These are phyloP conservation scores for Claviceps arundinis DNA, from an alignment of 2,329 filamentous ascomycete species.

Conservation along the genomic window DNA sequence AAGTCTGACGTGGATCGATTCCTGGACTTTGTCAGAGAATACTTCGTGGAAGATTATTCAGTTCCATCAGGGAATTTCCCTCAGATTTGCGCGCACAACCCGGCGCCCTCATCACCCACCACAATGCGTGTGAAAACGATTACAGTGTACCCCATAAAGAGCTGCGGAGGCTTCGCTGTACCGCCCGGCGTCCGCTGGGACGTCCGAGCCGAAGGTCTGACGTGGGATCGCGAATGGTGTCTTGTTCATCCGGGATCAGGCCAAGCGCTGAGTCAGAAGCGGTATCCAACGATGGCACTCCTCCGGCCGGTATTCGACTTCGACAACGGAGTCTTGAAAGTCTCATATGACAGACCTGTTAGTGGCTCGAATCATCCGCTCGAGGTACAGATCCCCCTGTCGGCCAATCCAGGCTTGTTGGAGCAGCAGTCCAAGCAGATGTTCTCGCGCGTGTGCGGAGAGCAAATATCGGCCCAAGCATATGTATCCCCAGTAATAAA, in stretches of 20 bases:
- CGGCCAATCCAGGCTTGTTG: constrained; percentile 49
- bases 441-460: constrained; percentile 68
- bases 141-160: constrained; percentile 85
- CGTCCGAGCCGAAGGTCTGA: constrained; percentile 66
- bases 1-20: constrained; percentile 60
- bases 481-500: constrained; percentile 57
- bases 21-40: constrained; percentile 57
- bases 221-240: constrained; percentile 96
- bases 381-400: constrained; percentile 46
- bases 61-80: background rate
- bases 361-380: background rate
- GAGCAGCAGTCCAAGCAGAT: constrained; percentile 25
- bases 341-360: constrained; percentile 34
- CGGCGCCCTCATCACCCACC: background rate
- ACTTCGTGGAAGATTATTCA: constrained; percentile 31
- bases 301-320: constrained; percentile 66
- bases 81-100: background rate
- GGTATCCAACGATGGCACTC: constrained; percentile 76
- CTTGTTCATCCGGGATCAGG: constrained; percentile 77
- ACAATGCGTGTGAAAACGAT: constrained; percentile 42
- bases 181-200: constrained; percentile 56
- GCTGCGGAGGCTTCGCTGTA: constrained; percentile 68
- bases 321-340: constrained; percentile 46
- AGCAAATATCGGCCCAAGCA: constrained; percentile 54
- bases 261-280: constrained; percentile 76